Conservation (phyloP, 2,329 filamentous ascomycete genomes). For the Colletotrichum sp. region DNA sequence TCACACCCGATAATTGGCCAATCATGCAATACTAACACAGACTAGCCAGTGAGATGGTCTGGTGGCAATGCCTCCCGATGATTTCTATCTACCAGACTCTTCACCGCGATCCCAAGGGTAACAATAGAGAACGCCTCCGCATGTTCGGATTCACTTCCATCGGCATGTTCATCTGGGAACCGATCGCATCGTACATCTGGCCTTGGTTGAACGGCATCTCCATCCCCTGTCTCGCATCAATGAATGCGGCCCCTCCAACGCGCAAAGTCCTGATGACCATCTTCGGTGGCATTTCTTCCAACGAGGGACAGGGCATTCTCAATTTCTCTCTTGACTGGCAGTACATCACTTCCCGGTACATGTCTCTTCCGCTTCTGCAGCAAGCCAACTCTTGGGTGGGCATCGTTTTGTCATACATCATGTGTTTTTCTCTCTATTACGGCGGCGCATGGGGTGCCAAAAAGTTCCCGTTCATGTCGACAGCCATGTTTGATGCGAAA, state of each 20-base stretch:
- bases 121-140: background rate
- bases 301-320: slow-evolving; percentile 43
- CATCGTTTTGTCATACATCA: slow-evolving; percentile 37
- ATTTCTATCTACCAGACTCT: slow-evolving; percentile 19
- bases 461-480: slow-evolving; percentile 29
- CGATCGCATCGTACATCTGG: slow-evolving; percentile 14
- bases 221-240: slow-evolving; percentile 47
- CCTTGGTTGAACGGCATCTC: slow-evolving; percentile 20
- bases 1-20: background rate
- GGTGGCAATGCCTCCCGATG: slow-evolving; percentile 21
- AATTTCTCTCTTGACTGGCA: slow-evolving; percentile 47
- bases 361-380: slow-evolving; percentile 18
- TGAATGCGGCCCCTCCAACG: slow-evolving; percentile 7
- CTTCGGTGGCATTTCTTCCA: slow-evolving; percentile 49
- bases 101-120: slow-evolving; percentile 11
- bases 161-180: slow-evolving; percentile 20
- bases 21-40: background rate
- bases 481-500: slow-evolving; percentile 41
- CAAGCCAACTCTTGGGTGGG: slow-evolving; percentile 42
- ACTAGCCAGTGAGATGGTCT: slow-evolving; percentile 15
- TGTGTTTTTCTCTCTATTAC: slow-evolving; percentile 46
- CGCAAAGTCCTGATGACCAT: slow-evolving; percentile 48
- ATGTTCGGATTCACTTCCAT: slow-evolving; percentile 18
- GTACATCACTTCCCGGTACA: slow-evolving; percentile 35
- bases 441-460: slow-evolving; percentile 37